Conservation (phyloP, 73 alveolate genomes). For the Tetrahymena malaccensis region DNA sequence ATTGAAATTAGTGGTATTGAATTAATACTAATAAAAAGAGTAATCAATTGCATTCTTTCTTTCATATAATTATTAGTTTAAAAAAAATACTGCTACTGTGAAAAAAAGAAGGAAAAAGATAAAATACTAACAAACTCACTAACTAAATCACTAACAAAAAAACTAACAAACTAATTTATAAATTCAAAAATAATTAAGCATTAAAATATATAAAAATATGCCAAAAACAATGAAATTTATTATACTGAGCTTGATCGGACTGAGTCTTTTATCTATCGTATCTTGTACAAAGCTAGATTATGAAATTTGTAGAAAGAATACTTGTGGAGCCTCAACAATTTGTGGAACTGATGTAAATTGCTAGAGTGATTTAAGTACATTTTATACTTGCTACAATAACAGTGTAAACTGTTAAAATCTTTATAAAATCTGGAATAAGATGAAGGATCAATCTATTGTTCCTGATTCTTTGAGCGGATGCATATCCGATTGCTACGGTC, state of each 20-base stretch:
- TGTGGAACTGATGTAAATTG: neutral
- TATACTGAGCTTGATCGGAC: neutral
- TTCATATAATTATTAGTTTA: neutral
- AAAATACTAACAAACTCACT: neutral
- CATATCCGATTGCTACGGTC: neutral
- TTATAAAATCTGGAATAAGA: neutral
- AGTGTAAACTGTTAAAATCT: neutral
- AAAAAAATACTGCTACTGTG: neutral
- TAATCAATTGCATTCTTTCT: too few species aligned
- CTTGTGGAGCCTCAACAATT: neutral
- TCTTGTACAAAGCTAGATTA: neutral
- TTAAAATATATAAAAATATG: too few species aligned
- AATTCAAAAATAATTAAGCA: too few species aligned
- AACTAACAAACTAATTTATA: too few species aligned
- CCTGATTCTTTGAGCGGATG: neutral
- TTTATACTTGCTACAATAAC: neutral
- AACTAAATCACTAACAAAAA: too few species aligned
- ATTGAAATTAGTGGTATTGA: neutral
- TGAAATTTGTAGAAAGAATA: neutral
- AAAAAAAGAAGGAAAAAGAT: neutral
- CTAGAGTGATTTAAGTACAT: neutral
- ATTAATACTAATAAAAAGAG: neutral
- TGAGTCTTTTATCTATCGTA: neutral
- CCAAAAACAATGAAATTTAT: neutral
- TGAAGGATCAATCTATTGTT: neutral